Evolutionary conservation across 1,284 basidiomycete genomes (phyloP), one percentile per base, ranked within the genome.

Genomic region (Moniliophthora roreri): DNA sequence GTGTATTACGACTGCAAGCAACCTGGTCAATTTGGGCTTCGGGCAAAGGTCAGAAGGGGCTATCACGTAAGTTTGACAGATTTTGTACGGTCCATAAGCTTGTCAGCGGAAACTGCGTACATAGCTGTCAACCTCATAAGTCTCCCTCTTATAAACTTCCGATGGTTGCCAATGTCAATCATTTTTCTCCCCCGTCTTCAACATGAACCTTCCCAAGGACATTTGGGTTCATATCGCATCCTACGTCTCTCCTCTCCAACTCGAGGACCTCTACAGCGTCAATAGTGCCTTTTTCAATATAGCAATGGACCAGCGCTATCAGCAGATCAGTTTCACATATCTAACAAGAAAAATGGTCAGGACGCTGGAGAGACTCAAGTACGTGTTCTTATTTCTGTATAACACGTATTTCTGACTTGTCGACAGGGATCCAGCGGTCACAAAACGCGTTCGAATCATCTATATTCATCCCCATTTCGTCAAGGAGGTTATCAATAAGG

Each of bases 401-500:
- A 3, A 11, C 13, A 24, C 24, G n/a, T 15, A 9, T 45, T 9
- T 48, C 47, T 50, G 45, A 52, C 44, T 45, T n/a, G 24, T 16
- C 15, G n/a, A 23, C 48, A 76, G 76, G 57, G 75, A 78, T 56
- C 74, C 75, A 15, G 65, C 63, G 3, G 72, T 77, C 2, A 73
- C 76, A 1, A 67, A 66, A 57, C 70, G 74, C 49, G 76, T 78
- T 20, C 68, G 72, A 48, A 70, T 74, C 0, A 61, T 78, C 1
- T 71, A 75, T 50, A 61, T 77, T 6, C 75, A 75, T 58, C 76
- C 75, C 1, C 71, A 69, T 10, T 76, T 77, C 55, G 60, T 78
- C 39, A 70, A 74, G 50, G 68, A 74, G 41, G 61, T 70, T 24
- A 50, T 72, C 37, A 59, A 62, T 37, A 50, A 56, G 44, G 49